These are phyloP conservation scores for Candida nanaspora DNA, from an alignment of 805 yeast genomes.

Conservation along the genomic window DNA sequence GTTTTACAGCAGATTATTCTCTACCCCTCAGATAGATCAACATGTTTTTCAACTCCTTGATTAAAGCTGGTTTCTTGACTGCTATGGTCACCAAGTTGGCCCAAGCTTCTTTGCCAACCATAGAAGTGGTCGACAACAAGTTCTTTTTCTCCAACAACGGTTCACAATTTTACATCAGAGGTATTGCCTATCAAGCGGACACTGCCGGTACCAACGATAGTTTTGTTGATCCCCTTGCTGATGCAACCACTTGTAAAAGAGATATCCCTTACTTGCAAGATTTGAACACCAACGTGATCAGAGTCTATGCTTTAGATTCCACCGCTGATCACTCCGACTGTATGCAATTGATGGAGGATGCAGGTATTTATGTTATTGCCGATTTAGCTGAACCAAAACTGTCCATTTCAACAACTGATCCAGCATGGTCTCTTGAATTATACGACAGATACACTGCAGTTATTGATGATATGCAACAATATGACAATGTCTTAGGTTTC, in stretches of 20 bases:
- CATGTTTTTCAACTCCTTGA: slow-evolving; percentile 30
- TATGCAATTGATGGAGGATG: slow-evolving; percentile 58
- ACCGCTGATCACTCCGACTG: slow-evolving; percentile 59
- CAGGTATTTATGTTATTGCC: slow-evolving; percentile 76
- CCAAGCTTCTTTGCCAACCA: slow-evolving; percentile 49
- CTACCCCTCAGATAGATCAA: neutral
- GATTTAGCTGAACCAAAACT: slow-evolving; percentile 64
- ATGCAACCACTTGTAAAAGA: slow-evolving; percentile 53
- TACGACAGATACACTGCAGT: slow-evolving; percentile 63
- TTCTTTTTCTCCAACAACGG: slow-evolving; percentile 73
- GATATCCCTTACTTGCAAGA: slow-evolving; percentile 65
- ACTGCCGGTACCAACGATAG: slow-evolving; percentile 38
- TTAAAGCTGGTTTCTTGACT: slow-evolving; percentile 21
- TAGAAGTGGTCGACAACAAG: slow-evolving; percentile 71
- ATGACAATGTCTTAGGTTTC: slow-evolving; percentile 72
- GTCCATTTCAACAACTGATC: slow-evolving; percentile 56
- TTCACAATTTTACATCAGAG: slow-evolving; percentile 69
- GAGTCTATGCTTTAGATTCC: slow-evolving; percentile 72
- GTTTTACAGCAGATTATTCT: neutral
- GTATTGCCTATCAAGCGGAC: slow-evolving; percentile 76
- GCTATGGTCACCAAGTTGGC: slow-evolving; percentile 12
- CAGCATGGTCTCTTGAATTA: slow-evolving; percentile 57
- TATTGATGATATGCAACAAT: slow-evolving; percentile 60
- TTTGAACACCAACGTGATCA: slow-evolving; percentile 59
- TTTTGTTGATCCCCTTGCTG: slow-evolving; percentile 68